These are phyloP conservation scores for Trichoderma gamsii DNA, from an alignment of 495 filamentous ascomycete species.

Conservation along the genomic window DNA sequence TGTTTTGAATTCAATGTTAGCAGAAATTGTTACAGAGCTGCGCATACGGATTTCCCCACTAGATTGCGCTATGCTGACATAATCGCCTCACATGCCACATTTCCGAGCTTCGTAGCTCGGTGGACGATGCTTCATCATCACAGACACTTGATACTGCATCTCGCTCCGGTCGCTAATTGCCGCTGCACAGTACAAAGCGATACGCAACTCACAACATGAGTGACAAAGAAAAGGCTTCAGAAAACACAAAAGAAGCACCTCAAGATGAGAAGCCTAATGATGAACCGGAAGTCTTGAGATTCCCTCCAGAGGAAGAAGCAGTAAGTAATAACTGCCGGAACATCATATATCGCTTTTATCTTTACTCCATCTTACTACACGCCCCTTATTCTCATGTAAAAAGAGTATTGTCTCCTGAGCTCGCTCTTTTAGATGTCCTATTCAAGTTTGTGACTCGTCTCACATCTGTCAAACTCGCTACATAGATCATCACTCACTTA, in stretches of 20 bases:
- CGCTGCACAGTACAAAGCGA: background rate
- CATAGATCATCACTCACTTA: background rate
- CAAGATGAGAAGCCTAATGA: constrained; percentile 17
- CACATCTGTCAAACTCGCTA: background rate
- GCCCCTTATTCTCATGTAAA: too few species aligned
- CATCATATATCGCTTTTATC: too few species aligned
- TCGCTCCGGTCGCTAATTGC: background rate
- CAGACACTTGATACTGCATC: background rate
- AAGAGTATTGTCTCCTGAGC: too few species aligned
- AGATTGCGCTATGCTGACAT: background rate
- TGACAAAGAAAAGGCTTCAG: background rate
- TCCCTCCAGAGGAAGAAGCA: constrained; percentile 70
- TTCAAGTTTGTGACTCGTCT: background rate
- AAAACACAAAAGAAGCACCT: background rate
- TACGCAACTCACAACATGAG: background rate
- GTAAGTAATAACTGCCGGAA: constrained; percentile 34
- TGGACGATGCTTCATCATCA: background rate
- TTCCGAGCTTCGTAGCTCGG: background rate
- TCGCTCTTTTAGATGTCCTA: background rate
- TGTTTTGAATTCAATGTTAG: too few species aligned
- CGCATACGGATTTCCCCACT: background rate
- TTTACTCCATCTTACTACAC: too few species aligned
- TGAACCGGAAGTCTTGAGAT: constrained; percentile 24
- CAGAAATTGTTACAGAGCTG: too few species aligned
- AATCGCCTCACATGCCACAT: background rate